phyloP scores from a whole-genome alignment of 2,329 filamentous ascomycete species.

The Tolypocladium tropicale region DNA sequence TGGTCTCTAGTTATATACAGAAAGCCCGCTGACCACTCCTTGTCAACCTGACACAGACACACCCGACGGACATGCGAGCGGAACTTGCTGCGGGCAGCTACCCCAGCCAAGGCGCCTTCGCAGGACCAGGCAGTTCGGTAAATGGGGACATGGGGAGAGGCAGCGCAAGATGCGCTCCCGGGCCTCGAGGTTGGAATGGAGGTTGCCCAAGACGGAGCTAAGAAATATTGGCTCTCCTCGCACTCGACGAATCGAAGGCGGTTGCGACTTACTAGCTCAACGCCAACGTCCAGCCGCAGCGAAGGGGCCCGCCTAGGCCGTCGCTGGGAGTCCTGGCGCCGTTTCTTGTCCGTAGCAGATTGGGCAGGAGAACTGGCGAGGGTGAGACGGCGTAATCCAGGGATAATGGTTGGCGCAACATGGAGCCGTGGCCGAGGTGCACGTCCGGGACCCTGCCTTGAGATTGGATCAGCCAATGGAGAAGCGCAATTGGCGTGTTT shows the following conservation, averaged over 20 bases:
- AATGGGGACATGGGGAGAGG: not conserved
- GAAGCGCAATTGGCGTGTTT: too few relatives aligned
- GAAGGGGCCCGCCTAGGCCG: not conserved
- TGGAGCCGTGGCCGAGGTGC: not conserved
- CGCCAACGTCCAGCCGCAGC: not conserved
- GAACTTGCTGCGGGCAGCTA: not conserved
- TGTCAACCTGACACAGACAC: not conserved
- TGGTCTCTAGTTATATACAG: not conserved
- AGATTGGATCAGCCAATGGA: too few relatives aligned
- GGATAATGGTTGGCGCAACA: not conserved
- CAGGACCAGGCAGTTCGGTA: not conserved
- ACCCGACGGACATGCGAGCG: not conserved
- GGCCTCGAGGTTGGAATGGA: not conserved
- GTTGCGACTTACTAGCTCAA: not conserved
- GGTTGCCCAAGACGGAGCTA: not conserved
- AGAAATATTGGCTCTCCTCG: not conserved
- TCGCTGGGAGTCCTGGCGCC: not conserved
- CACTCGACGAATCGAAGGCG: not conserved
- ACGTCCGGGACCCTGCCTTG: not conserved
- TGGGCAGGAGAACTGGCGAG: not conserved
- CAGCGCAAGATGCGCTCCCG: not conserved
- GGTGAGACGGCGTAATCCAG: not conserved
- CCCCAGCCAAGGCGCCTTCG: not conserved
- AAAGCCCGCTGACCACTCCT: not conserved
- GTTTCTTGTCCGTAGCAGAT: not conserved